Evolutionary conservation across 176 grass and related monocot species (phyloP), one percentile per base, ranked within the genome.

Genomic region (Musa troglodytarum): DNA sequence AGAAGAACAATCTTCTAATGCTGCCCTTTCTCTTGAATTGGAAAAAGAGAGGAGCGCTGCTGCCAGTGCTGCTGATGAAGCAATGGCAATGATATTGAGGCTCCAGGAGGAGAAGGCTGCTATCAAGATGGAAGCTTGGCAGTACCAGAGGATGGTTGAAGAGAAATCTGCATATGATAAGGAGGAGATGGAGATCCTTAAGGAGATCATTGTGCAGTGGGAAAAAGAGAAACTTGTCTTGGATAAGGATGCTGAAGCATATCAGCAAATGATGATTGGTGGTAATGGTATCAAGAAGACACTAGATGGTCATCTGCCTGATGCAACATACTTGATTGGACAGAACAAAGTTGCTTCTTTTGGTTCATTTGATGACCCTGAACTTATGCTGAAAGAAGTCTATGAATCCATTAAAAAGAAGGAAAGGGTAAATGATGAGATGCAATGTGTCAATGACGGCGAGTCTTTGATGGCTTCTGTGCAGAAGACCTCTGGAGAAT

Each of bases 61-160:
- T 23, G 81, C 88, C 0, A 91, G 84, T 1, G 88, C 91, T 0
- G 81, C 91, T 63, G 96, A 95, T 69, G 88, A 99, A 85, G 96
- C 96, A 53, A 99, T 99, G 96, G 81, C 86, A 9, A 99, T 99
- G 96, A 99, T 99, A 83, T 68, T 92, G 69, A 86, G 96, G 28
- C 88, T 95, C 64, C 96, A 95, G 79, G 86, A 95, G 84, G 96
- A 95, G 52, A 99, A 99, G 74, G 88, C 91, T 0, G 85, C 83
- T 15, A 73, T 94, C 3, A 88, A 89, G 80, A 88, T 99, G 17
- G 91, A 99, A 84, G 54, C 63, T 2, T 85, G 91, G 5, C 96
- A 95, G 76, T 89, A 84, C 76, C 81, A 79, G 19, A 83, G 88
- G 56, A 84, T 86, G 69, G 80, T 80, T 0, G 88, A 92, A 71